Evolutionary conservation across 148 eudicot genomes (phyloP).

Genomic region (Spergularia bocconei): DNA sequence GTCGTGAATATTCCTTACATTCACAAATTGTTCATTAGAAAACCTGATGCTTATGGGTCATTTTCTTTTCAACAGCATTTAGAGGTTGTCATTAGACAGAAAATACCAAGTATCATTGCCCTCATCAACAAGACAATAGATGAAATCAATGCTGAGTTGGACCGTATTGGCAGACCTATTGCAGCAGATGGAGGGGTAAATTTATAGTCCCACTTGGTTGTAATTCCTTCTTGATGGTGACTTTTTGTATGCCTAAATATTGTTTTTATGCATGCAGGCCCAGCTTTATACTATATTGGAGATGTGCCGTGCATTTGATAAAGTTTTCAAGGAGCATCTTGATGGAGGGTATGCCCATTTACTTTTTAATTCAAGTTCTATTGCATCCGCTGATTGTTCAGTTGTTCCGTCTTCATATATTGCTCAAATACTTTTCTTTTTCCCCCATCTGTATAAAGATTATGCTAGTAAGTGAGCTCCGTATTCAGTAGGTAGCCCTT

Average conservation of each 20-base stretch:
- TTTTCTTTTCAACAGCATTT: conserved; percentile 59
- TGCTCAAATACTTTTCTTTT: neutral
- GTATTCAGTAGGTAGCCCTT: neutral
- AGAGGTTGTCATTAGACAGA: conserved; percentile 90
- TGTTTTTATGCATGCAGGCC: conserved; percentile 55
- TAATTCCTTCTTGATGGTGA: neutral
- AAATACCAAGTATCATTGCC: conserved; percentile 91
- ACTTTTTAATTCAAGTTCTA: conserved; percentile 5
- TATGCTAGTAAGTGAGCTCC: neutral
- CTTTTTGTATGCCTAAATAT: neutral
- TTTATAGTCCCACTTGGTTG: neutral
- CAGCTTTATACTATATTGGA: conserved; percentile 93
- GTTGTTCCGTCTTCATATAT: neutral
- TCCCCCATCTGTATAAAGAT: neutral
- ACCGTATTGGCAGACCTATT: conserved; percentile 93
- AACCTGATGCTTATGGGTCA: conserved; percentile 13
- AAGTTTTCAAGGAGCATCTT: conserved; percentile 87
- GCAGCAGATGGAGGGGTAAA: conserved; percentile 97
- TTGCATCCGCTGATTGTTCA: neutral
- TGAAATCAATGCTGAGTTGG: conserved; percentile 96
- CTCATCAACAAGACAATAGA: conserved; percentile 92
- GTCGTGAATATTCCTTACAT: neutral
- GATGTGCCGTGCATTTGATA: conserved; percentile 98
- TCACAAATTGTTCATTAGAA: neutral
- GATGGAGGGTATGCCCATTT: conserved; percentile 85